Percentiles rank a stretch among this genome's conserved stretches.
Evolutionary conservation across 2,329 filamentous ascomycete genomes (phyloP).

Genomic region (Fonsecaea erecta): DNA sequence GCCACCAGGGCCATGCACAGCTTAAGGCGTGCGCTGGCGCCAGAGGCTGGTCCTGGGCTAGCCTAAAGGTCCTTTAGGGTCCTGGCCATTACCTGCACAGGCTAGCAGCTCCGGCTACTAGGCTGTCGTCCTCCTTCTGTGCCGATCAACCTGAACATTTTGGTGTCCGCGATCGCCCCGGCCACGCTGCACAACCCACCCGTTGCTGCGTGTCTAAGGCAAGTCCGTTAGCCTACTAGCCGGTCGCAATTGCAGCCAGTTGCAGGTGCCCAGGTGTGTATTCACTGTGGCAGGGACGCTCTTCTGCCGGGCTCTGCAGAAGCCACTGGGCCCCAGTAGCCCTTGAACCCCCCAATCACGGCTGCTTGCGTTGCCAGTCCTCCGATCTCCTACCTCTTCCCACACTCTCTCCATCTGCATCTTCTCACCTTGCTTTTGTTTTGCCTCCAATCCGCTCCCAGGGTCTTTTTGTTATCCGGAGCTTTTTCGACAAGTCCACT

Average conservation of each 20-base stretch:
- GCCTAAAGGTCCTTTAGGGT: conserved; percentile 1
- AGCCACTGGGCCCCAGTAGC: conserved; percentile 29
- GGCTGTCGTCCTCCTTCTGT: conserved; percentile 1
- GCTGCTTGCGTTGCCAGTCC: conserved; percentile 20
- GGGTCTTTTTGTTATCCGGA: conserved; percentile 19
- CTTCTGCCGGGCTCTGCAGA: conserved; percentile 5
- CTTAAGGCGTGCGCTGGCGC: conserved; percentile 10
- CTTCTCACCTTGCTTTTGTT: conserved; percentile 30
- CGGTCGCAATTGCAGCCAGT: not conserved
- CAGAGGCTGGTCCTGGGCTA: conserved; percentile 9
- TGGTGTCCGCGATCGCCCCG: conserved; percentile 1
- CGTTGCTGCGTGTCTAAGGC: conserved; percentile 1
- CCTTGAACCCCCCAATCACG: conserved; percentile 42
- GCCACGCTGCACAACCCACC: conserved; percentile 7
- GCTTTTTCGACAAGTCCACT: conserved; percentile 20
- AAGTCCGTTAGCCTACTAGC: not conserved
- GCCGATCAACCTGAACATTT: conserved; percentile 10
- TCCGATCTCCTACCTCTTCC: conserved; percentile 37
- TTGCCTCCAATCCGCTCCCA: conserved; percentile 22
- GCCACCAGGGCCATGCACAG: not conserved
- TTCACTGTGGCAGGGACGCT: conserved; percentile 8
- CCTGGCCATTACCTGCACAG: conserved; percentile 9
- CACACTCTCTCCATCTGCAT: conserved; percentile 37
- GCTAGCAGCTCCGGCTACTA: conserved; percentile 3
- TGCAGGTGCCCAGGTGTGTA: conserved; percentile 1